phyloP scores from a whole-genome alignment of 305 asterid species.

The Fraxinus sp. region DNA sequence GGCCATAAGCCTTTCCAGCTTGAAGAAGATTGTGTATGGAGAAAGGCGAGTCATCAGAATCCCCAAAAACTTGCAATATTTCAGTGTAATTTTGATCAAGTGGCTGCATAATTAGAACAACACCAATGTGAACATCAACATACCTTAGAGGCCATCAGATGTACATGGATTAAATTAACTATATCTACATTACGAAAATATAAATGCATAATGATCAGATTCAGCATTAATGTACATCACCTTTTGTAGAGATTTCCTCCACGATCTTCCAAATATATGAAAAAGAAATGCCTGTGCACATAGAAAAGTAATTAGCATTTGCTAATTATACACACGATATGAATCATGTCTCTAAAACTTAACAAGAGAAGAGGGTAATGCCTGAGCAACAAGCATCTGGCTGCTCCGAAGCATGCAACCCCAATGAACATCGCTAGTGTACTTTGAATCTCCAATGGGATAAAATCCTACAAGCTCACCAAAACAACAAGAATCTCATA shows the following conservation, averaged over 20 bases:
- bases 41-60: constrained; percentile 75
- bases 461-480: constrained; percentile 52
- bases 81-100: constrained; percentile 61
- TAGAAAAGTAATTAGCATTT: constrained; percentile 15
- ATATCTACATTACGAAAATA: not conserved
- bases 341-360: constrained; percentile 1
- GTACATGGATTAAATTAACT: not conserved
- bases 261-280: constrained; percentile 82
- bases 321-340: not conserved
- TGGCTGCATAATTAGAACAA: constrained; percentile 51
- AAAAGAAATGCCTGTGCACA: constrained; percentile 63
- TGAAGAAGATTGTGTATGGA: constrained; percentile 94
- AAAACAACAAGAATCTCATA: constrained; percentile 19
- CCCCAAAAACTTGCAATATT: constrained; percentile 80
- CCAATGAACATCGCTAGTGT: constrained; percentile 71
- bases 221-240: constrained; percentile 33
- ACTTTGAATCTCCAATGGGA: constrained; percentile 74
- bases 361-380: constrained; percentile 29
- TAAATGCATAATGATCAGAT: constrained; percentile 13
- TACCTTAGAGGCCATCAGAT: constrained; percentile 1
- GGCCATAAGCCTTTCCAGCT: constrained; percentile 83
- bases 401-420: constrained; percentile 94
- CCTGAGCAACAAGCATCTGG: constrained; percentile 99
- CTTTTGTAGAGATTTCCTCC: constrained; percentile 81
- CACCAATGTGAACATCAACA: constrained; percentile 3